These are phyloP conservation scores for Microdochium nivale DNA, from an alignment of 2,329 filamentous ascomycete genomes.

Conservation along the genomic window DNA sequence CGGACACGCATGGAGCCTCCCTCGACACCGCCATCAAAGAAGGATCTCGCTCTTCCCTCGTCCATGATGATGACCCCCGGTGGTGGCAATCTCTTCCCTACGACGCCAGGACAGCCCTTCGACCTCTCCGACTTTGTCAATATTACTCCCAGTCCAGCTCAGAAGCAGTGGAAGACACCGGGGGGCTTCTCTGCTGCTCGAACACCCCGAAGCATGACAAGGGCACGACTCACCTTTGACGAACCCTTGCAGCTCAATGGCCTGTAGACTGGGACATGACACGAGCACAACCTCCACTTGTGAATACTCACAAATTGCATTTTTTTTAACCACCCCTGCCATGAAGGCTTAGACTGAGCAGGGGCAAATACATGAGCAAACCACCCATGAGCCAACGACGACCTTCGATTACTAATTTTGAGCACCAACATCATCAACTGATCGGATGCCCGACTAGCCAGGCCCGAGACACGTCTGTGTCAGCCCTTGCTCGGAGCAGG, in stretches of 20 bases:
- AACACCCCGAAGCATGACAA: conserved; percentile 57
- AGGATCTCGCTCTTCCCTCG: conserved; percentile 62
- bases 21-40: conserved; percentile 68
- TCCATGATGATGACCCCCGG: conserved; percentile 87
- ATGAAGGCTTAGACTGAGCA: too few species aligned
- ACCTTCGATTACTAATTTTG: too few species aligned
- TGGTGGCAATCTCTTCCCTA: conserved; percentile 59
- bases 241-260: conserved; percentile 36
- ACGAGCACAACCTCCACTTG: too few species aligned
- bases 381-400: too few species aligned
- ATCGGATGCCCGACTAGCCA: too few species aligned
- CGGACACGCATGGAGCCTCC: conserved; percentile 57
- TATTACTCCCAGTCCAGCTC: conserved; percentile 90
- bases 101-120: conserved; percentile 74
- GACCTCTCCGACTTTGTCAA: conserved; percentile 98
- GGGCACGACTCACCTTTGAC: conserved; percentile 76
- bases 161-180: conserved; percentile 82
- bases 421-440: too few species aligned
- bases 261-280: background rate
- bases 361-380: too few species aligned
- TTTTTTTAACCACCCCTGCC: too few species aligned
- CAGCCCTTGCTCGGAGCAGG: background rate
- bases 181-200: conserved; percentile 39
- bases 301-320: too few species aligned
- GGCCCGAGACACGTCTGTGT: too few species aligned